A percentile compares a stretch with the other conserved stretches of the same genome.
phyloP scores from a whole-genome alignment of 2,329 filamentous ascomycete genomes.

The Canariomyces notabilis region DNA sequence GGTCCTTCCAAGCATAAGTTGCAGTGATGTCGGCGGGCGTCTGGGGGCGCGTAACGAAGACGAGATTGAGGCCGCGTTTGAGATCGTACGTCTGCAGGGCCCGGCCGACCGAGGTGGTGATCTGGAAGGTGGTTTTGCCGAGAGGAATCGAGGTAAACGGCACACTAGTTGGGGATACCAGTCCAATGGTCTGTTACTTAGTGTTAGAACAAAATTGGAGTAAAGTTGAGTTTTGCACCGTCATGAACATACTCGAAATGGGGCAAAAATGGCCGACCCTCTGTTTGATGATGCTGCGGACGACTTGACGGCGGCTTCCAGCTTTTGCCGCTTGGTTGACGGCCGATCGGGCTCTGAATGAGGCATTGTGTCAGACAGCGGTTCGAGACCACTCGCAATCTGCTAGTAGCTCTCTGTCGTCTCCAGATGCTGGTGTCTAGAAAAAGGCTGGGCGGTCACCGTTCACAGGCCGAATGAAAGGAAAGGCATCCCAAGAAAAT shows the following conservation, averaged over 20 bases:
- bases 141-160: slow-evolving; percentile 86
- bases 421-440: slow-evolving; percentile 2
- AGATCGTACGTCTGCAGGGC: slow-evolving; percentile 95
- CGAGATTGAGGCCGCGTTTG: slow-evolving; percentile 79
- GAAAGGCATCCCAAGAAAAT: slow-evolving; percentile 18
- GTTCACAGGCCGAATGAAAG: no score
- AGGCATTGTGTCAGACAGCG: slow-evolving; percentile 41
- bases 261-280: slow-evolving; percentile 82
- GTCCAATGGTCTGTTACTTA: slow-evolving; percentile 74
- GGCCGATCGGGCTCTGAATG: slow-evolving; percentile 57
- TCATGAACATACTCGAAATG: slow-evolving; percentile 67
- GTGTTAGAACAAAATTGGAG: not conserved
- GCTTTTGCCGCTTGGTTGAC: slow-evolving; percentile 72
- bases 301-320: slow-evolving; percentile 37
- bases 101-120: slow-evolving; percentile 88
- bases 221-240: not conserved
- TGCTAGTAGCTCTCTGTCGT: slow-evolving; percentile 3
- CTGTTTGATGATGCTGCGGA: slow-evolving; percentile 13
- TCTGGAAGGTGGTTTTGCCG: slow-evolving; percentile 92
- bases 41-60: slow-evolving; percentile 89
- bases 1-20: slow-evolving; percentile 80
- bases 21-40: slow-evolving; percentile 83
- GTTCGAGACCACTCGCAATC: slow-evolving; percentile 7
- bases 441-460: no score
- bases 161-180: slow-evolving; percentile 85